Percentiles rank a stretch among this genome's conserved stretches.
These are phyloP conservation scores for Lodderomyces beijingensis DNA, from an alignment of 1,139 yeast species.

Conservation along the genomic window DNA sequence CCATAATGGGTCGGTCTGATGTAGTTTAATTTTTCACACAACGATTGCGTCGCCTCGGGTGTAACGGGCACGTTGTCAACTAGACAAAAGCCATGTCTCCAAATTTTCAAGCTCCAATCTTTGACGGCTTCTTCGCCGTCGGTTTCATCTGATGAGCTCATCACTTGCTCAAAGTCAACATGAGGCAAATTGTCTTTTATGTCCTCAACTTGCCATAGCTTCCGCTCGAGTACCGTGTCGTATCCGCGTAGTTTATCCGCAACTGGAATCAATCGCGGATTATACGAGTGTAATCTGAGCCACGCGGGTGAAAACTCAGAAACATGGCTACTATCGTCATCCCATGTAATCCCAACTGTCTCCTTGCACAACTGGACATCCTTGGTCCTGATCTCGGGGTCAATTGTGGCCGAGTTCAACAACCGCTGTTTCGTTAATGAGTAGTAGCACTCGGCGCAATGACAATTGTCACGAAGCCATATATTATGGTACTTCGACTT, in stretches of 20 bases:
- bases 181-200: slow-evolving; percentile 45
- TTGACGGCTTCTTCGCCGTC: slow-evolving; percentile 44
- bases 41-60: slow-evolving; percentile 57
- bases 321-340: slow-evolving; percentile 31
- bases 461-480: slow-evolving; percentile 73
- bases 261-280: slow-evolving; percentile 42
- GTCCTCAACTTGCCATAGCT: slow-evolving; percentile 48
- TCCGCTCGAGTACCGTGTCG: slow-evolving; percentile 24
- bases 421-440: slow-evolving; percentile 60
- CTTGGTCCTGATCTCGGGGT: slow-evolving; percentile 42
- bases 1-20: slow-evolving; percentile 75
- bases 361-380: slow-evolving; percentile 16
- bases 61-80: slow-evolving; percentile 60
- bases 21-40: slow-evolving; percentile 59
- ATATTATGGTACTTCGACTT: slow-evolving; percentile 41
- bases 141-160: slow-evolving; percentile 27
- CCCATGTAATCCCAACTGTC: slow-evolving; percentile 11
- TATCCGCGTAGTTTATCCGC: slow-evolving; percentile 26
- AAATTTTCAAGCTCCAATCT: slow-evolving; percentile 58
- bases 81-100: slow-evolving; percentile 60
- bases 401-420: slow-evolving; percentile 54
- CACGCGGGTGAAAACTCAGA: slow-evolving; percentile 47
- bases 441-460: slow-evolving; percentile 58
- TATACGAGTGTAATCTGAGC: slow-evolving; percentile 57
- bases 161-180: slow-evolving; percentile 47